Evolutionary conservation across 2,329 filamentous ascomycete genomes (phyloP), one percentile per base, ranked within the genome.

Genomic region (Acephala macrosclerotiorum): DNA sequence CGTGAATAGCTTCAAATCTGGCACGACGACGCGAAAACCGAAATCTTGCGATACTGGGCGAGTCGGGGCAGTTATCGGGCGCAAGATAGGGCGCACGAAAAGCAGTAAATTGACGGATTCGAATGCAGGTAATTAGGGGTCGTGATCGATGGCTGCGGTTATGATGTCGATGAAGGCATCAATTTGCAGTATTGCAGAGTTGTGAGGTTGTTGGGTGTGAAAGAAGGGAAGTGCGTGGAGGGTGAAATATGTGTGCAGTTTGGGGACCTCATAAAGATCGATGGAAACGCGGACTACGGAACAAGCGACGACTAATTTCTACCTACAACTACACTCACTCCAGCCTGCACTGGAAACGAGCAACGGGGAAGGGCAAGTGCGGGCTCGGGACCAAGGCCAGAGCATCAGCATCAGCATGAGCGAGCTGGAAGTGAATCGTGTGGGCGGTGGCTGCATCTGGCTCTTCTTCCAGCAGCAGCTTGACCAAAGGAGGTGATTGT

Each of bases 1-100:
- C 71, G 66, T 68, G 73, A 74, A 75, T 75, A 75, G 71, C 73
- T 71, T 75, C 73, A 75, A 66, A 56, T 57, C 29, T 63, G 60
- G 66, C 64, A 65, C 66, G 63, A 66, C 66, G 67, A 66, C 68
- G 61, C 66, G 65, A 66, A 68, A 58, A 57, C 33, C 0, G 38
- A 62, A 61, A 64, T 65, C 20, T 6, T 53, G 51, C 29, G 33
- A 26, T 66, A 47, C 42, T 47, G 69, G 26, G 22, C 38, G 53
- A 47, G 64, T 33, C 47, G 47, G 47, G 61, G 65, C 58, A n/a
- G 61, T 29, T 26, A 25, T 35, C 29, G 61, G 55, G 7, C 12
- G 25, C 35, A 26, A 60, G 35, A 26, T 20, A 26, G 20, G 59
- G 29, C 11, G 51, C 49, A 60, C 40, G 38, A 40, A 40, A 60